phyloP scores from a whole-genome alignment of 352 stramenopile species.

The Pythium brachiatum region DNA sequence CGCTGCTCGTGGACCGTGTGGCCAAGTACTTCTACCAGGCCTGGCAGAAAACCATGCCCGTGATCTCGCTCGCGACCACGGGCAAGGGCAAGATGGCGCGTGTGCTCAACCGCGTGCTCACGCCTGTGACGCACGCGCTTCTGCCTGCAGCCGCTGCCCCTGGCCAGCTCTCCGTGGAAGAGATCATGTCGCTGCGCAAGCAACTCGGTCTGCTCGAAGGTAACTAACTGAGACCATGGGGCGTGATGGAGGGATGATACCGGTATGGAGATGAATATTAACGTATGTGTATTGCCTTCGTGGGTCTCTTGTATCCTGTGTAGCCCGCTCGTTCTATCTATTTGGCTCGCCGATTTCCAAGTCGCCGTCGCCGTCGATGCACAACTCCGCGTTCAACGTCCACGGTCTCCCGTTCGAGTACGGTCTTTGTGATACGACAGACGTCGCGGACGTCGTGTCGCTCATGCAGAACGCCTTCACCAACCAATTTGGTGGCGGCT shows the following conservation, averaged over 20 bases:
- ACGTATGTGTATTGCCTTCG: neutral
- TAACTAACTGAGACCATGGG: constrained; percentile 53
- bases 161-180: constrained; percentile 92
- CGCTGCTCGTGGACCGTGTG: constrained; percentile 80
- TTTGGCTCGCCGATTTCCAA: constrained; percentile 96
- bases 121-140: constrained; percentile 93
- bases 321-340: constrained; percentile 90
- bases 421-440: constrained; percentile 71
- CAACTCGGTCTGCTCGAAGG: constrained; percentile 82
- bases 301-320: constrained; percentile 6
- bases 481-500: constrained; percentile 91
- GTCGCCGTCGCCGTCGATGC: constrained; percentile 96
- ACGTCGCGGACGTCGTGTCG: constrained; percentile 39
- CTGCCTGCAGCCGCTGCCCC: constrained; percentile 93
- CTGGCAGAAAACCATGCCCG: constrained; percentile 83
- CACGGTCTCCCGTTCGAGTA: constrained; percentile 91
- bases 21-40: constrained; percentile 45
- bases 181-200: constrained; percentile 90
- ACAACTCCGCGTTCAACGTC: constrained; percentile 93
- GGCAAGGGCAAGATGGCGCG: constrained; percentile 91
- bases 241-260: no score
- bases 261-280: constrained; percentile 10
- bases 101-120: constrained; percentile 95
- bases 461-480: constrained; percentile 32
- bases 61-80: constrained; percentile 94